Evolutionary conservation across 2,329 filamentous ascomycete genomes (phyloP).

Genomic region (Esteya vermicola): DNA sequence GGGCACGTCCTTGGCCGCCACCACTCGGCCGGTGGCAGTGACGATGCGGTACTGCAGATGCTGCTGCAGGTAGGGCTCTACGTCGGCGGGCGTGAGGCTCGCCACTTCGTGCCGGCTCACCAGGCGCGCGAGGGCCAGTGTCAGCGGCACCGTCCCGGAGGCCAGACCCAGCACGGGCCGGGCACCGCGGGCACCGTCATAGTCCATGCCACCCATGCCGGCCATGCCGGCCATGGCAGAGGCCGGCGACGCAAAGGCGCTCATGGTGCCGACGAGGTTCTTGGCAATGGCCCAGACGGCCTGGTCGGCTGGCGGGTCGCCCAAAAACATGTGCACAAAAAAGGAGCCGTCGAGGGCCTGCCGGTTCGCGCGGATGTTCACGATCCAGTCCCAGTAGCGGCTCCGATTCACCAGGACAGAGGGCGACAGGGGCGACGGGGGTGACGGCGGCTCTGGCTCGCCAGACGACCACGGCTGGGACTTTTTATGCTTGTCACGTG

Average conservation of each 20-base stretch:
- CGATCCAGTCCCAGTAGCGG: slow-evolving; percentile 50
- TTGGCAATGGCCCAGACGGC: slow-evolving; percentile 34
- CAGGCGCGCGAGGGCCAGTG: slow-evolving; percentile 29
- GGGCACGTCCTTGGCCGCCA: slow-evolving; percentile 15
- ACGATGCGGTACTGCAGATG: slow-evolving; percentile 21
- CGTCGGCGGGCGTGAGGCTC: slow-evolving; percentile 20
- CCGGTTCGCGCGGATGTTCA: slow-evolving; percentile 49
- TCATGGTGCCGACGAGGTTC: slow-evolving; percentile 48
- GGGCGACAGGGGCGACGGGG: no score
- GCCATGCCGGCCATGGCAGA: slow-evolving; percentile 7
- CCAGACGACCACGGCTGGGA: no score
- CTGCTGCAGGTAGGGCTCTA: slow-evolving; percentile 26
- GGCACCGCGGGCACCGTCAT: no score
- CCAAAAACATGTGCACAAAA: slow-evolving; percentile 55
- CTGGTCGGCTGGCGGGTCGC: slow-evolving; percentile 28
- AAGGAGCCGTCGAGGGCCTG: slow-evolving; percentile 48
- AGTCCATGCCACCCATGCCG: slow-evolving; percentile 17
- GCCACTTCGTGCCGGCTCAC: slow-evolving; percentile 21
- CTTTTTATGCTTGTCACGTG: no score
- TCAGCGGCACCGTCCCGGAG: slow-evolving; percentile 37
- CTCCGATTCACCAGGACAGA: slow-evolving; percentile 22
- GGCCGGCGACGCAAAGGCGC: slow-evolving; percentile 30
- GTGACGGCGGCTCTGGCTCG: no score
- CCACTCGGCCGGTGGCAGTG: slow-evolving; percentile 14
- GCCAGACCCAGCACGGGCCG: no score